Conservation (phyloP, 2,329 filamentous ascomycete species). For the Hypoxylon sp. region DNA sequence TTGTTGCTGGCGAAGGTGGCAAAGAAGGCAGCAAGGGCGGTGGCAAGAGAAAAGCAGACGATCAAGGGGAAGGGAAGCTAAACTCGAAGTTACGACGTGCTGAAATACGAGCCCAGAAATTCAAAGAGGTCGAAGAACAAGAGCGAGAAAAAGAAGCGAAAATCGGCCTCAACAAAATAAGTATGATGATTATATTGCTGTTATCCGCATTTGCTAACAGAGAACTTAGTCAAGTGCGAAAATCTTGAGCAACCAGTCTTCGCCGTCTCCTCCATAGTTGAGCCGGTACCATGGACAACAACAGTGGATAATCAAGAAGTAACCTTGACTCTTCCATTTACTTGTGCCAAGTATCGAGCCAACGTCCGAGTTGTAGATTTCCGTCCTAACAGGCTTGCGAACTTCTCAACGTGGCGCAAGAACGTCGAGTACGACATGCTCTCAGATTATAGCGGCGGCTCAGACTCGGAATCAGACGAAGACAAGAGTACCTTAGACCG, state of each 20-base stretch:
- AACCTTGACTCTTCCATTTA: constrained; percentile 74
- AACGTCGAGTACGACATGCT: constrained; percentile 65
- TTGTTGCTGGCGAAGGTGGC: constrained; percentile 30
- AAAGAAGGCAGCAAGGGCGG: constrained; percentile 23
- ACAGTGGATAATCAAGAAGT: constrained; percentile 58
- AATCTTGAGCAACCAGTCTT: constrained; percentile 56
- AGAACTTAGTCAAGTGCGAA: constrained; percentile 63
- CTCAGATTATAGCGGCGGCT: constrained; percentile 60
- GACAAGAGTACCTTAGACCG: constrained; percentile 46
- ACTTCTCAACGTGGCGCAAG: constrained; percentile 74
- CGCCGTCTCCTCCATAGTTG: constrained; percentile 59
- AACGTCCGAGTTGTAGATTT: constrained; percentile 87
- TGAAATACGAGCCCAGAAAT: constrained; percentile 49
- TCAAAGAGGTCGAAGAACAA: constrained; percentile 48
- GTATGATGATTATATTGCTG: constrained; percentile 18
- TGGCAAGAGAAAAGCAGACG: constrained; percentile 46
- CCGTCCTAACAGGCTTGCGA: constrained; percentile 75
- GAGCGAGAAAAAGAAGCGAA: constrained; percentile 51
- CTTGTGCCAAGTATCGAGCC: constrained; percentile 78
- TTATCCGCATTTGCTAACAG: constrained; percentile 40
- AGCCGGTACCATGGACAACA: constrained; percentile 59
- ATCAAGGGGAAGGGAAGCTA: constrained; percentile 28
- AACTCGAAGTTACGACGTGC: constrained; percentile 51
- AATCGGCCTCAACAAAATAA: constrained; percentile 55
- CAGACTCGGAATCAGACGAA: constrained; percentile 52